Conservation (phyloP, 331 rosid species). For the Quercus lobata region DNA sequence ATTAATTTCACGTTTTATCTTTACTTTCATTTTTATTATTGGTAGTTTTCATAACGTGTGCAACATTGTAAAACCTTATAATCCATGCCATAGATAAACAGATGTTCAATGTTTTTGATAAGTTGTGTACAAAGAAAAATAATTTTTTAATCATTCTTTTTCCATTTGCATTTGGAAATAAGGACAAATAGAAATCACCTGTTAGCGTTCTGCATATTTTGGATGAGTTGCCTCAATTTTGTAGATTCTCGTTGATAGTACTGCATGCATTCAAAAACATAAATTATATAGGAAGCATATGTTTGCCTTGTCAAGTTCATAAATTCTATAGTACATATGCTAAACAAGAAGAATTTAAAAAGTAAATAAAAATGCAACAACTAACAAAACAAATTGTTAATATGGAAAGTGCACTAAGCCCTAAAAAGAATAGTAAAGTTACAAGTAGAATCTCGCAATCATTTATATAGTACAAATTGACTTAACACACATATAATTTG, state of each 20-base stretch:
- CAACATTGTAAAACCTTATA: no score
- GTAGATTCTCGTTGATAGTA: constrained; percentile 95
- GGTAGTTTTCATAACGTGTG: no score
- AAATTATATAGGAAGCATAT: neutral
- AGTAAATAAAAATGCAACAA: no score
- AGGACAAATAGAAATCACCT: constrained; percentile 39
- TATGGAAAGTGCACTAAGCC: no score
- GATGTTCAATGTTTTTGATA: no score
- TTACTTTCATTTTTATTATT: no score
- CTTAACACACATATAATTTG: no score
- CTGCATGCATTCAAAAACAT: constrained; percentile 26
- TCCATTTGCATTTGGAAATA: neutral
- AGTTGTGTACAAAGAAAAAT: no score
- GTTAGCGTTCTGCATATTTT: constrained; percentile 87
- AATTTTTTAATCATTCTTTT: neutral
- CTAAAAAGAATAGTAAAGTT: no score
- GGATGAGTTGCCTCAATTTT: constrained; percentile 87
- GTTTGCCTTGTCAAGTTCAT: neutral
- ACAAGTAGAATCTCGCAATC: neutral
- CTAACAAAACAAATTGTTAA: no score
- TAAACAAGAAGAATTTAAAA: neutral
- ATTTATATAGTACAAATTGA: neutral
- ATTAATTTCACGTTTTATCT: neutral
- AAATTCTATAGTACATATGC: neutral
- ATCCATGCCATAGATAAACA: no score